Evolutionary conservation across 306 rosid species (phyloP), one percentile per base, ranked within the genome.

Genomic region (Lithocarpus polystachyus): DNA sequence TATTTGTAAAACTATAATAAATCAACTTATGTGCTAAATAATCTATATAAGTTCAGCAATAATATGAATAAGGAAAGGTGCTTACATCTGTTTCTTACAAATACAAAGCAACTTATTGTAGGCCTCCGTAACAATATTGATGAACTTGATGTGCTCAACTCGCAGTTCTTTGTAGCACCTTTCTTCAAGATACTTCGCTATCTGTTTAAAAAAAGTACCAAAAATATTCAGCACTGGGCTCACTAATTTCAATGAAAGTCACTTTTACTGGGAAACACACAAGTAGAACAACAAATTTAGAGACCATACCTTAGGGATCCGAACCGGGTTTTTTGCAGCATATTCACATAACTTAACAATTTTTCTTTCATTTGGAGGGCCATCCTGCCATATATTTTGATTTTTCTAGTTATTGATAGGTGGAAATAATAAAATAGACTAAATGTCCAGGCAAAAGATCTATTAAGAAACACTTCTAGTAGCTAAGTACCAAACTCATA

Each of bases 31-130:
- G 23, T 11, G 64, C 64, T 19, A 28, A 33, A 18, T 54, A 72
- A 29, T 60, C 33, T 1, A 68, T 56, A 43, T 10, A 55, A 77
- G 37, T 20, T 18, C 53, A 48, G 20, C 78, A 65, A 22, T 23
- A 17, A 55, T 53, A 20, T 15, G 4, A 53, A 24, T 68, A 51
- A 33, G 53, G 22, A 37, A 68, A 83, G 11, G 56, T 84, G 86
- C 99, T 91, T 96, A 93, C 99, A 96, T 87, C 86, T 96, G 99
- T 82, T 83, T 89, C 88, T 91, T 96, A 87, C 99, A 96, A 15
- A 88, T 74, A 73, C 79, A 85, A 82, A 96, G 96, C 90, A 96
- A 81, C 85, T 93, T 96, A 86, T 86, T 90, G 88, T 93, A 93
- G 28, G 87, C 77, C 72, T 91, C 97, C 11, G 86, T 81, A 54